Conservation (phyloP, 2,329 filamentous ascomycete genomes). For the Malbranchea zuffiana region DNA sequence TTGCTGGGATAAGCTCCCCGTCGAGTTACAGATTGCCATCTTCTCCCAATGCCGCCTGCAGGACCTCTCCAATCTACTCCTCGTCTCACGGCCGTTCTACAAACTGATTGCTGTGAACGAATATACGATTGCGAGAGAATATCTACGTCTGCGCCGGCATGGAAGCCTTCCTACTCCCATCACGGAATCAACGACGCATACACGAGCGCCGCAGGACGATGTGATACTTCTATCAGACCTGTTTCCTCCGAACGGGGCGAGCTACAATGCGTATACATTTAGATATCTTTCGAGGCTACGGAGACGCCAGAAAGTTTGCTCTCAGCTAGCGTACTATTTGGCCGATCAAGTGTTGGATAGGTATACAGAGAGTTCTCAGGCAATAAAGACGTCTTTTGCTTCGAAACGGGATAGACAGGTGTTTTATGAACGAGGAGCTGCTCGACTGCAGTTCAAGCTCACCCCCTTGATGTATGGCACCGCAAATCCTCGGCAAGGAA, state of each 20-base stretch:
- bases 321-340: conserved; percentile 31
- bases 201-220: conserved; percentile 33
- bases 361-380: conserved; percentile 24
- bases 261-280: conserved; percentile 32
- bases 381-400: conserved; percentile 25
- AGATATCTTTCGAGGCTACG: conserved; percentile 30
- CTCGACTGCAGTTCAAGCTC: conserved; percentile 30
- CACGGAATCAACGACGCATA: conserved; percentile 27
- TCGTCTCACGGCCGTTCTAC: conserved; percentile 31
- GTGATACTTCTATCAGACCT: conserved; percentile 35
- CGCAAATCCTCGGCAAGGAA: background rate
- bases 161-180: conserved; percentile 34
- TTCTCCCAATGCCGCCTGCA: conserved; percentile 31
- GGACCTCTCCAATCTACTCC: conserved; percentile 28
- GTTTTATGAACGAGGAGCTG: conserved; percentile 25
- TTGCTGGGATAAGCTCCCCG: conserved; percentile 31
- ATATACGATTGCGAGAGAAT: conserved; percentile 31
- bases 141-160: conserved; percentile 32
- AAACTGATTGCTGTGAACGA: conserved; percentile 30
- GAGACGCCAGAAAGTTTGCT: conserved; percentile 30
- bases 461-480: conserved; percentile 31
- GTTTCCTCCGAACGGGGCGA: conserved; percentile 30
- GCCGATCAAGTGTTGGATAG: conserved; percentile 33
- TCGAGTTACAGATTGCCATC: conserved; percentile 33
- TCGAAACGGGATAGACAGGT: conserved; percentile 26